Percentiles rank a stretch among this genome's conserved stretches.
phyloP scores from a whole-genome alignment of 352 stramenopile genomes.

The Globisporangium spinosum region DNA sequence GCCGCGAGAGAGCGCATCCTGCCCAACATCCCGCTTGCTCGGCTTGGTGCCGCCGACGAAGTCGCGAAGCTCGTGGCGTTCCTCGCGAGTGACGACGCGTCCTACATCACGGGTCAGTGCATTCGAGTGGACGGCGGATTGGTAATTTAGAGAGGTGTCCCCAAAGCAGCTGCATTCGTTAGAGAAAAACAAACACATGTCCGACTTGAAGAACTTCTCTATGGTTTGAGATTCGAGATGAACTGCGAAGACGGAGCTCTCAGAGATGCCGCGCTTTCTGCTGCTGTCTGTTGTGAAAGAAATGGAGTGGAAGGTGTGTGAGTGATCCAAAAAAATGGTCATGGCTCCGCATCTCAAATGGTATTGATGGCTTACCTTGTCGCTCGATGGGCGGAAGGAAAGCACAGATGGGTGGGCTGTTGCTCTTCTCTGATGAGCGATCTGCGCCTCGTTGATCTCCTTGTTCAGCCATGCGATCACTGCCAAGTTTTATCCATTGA shows the following conservation, averaged over 20 bases:
- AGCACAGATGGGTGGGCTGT: slow-evolving; percentile 68
- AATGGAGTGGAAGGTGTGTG: background rate
- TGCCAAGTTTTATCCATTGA: slow-evolving; percentile 16
- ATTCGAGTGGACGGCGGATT: slow-evolving; percentile 80
- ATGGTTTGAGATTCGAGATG: slow-evolving; percentile 18
- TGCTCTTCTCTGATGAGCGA: slow-evolving; percentile 59
- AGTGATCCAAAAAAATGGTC: background rate
- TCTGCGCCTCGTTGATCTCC: slow-evolving; percentile 88
- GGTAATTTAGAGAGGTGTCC: slow-evolving; percentile 40
- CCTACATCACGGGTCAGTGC: slow-evolving; percentile 85
- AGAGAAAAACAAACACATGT: background rate
- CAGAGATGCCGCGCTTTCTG: background rate
- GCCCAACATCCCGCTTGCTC: slow-evolving; percentile 48
- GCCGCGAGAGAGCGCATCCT: slow-evolving; percentile 46
- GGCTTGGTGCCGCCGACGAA: slow-evolving; percentile 64
- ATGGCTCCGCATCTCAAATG: background rate
- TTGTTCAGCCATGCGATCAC: slow-evolving; percentile 91
- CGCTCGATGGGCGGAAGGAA: slow-evolving; percentile 46
- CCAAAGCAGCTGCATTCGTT: background rate
- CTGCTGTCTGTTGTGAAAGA: background rate
- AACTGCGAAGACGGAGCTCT: slow-evolving; percentile 12
- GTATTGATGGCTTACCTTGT: slow-evolving; percentile 27
- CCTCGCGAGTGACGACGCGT: slow-evolving; percentile 63
- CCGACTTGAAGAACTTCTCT: slow-evolving; percentile 1
- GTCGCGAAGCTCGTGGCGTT: slow-evolving; percentile 81